Evolutionary conservation across 2,329 filamentous ascomycete species (phyloP).

Genomic region (Sporothrix mexicana): DNA sequence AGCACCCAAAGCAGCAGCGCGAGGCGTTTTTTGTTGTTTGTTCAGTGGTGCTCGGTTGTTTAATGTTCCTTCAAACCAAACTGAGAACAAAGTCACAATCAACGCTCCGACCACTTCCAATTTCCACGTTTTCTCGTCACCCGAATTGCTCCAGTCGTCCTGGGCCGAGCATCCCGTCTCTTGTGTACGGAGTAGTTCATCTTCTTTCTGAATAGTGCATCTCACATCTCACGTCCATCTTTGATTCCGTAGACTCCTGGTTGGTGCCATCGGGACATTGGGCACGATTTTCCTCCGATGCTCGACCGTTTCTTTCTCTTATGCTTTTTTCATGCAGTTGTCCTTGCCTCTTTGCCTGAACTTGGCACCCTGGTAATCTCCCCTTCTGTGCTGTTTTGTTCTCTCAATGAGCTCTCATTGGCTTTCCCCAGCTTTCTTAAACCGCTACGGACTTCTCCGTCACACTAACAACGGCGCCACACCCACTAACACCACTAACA

Average conservation of each 20-base stretch:
- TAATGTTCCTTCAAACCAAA: not conserved
- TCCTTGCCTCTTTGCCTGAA: not conserved
- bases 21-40: constrained; percentile 2
- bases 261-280: not conserved
- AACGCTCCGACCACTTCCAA: not conserved
- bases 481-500: not conserved
- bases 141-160: not conserved
- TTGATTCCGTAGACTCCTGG: not conserved
- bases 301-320: not conserved
- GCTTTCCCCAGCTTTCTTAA: constrained; percentile 29
- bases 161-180: not conserved
- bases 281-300: constrained; percentile 2
- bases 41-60: not conserved
- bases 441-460: constrained; percentile 30
- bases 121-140: not conserved
- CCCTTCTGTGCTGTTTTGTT: not conserved
- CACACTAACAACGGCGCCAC: constrained; percentile 3
- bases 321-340: not conserved
- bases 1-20: not conserved
- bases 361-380: constrained; percentile 9
- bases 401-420: not conserved
- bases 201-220: not conserved
- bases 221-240: too few species aligned
- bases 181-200: not conserved
- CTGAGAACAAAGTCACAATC: not conserved